Evolutionary conservation across 1,284 basidiomycete genomes (phyloP).

Genomic region (Fomes fomentarius): DNA sequence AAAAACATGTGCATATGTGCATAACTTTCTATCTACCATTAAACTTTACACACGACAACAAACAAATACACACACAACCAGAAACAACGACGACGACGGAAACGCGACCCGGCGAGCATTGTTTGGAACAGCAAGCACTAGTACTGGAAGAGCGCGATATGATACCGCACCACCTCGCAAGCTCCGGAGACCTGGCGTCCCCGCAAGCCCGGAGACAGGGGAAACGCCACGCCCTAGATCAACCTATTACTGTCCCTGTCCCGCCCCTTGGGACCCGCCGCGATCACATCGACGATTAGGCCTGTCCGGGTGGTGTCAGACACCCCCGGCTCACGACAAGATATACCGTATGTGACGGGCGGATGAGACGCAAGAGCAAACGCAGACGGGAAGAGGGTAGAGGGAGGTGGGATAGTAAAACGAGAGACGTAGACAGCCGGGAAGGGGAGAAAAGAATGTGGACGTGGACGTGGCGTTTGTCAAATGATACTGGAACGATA

Average conservation of each 20-base stretch:
- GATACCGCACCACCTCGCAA: background rate
- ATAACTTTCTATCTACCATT: too few relatives aligned
- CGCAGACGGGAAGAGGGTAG: background rate
- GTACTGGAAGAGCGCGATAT: background rate
- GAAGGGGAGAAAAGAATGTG: background rate
- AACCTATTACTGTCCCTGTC: background rate
- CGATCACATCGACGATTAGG: background rate
- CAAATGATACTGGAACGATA: background rate
- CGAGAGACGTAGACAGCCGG: background rate
- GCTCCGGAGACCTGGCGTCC: background rate
- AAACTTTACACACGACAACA: too few relatives aligned
- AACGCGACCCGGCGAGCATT: conserved; percentile 2
- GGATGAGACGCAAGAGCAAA: background rate
- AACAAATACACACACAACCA: conserved; percentile 6
- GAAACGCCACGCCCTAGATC: background rate
- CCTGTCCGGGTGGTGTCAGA: background rate
- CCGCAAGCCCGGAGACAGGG: too few relatives aligned
- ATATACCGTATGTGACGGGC: conserved; percentile 4
- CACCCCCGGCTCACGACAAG: background rate
- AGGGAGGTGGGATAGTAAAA: background rate
- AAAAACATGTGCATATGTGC: too few relatives aligned
- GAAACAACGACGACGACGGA: too few relatives aligned
- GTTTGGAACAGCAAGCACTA: too few relatives aligned
- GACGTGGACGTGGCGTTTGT: too few relatives aligned
- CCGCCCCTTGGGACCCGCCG: background rate